These are phyloP conservation scores for Spergularia bocconei DNA, from an alignment of 148 eudicot species.

Conservation along the genomic window DNA sequence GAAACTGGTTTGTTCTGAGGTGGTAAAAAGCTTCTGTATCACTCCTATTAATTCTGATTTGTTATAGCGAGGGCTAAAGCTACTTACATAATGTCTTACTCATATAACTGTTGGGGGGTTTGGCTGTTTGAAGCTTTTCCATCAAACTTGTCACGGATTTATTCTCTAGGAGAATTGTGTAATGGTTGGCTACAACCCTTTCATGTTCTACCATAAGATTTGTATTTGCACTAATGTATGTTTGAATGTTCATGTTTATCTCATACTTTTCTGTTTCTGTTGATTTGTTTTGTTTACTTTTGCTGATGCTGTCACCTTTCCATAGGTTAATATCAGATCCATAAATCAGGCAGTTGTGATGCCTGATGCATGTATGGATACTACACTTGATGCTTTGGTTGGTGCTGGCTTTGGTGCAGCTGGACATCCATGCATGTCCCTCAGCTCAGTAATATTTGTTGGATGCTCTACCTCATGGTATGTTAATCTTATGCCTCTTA, in stretches of 20 bases:
- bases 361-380: constrained; percentile 71
- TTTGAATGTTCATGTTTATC: neutral
- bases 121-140: neutral
- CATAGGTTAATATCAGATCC: constrained; percentile 59
- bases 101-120: neutral
- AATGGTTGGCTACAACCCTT: neutral
- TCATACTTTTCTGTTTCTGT: neutral
- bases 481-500: constrained; percentile 5
- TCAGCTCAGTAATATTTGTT: constrained; percentile 66
- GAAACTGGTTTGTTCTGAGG: neutral
- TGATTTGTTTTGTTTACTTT: neutral
- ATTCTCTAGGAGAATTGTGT: neutral
- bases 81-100: neutral
- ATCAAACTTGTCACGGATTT: neutral
- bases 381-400: constrained; percentile 61
- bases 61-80: neutral
- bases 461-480: constrained; percentile 65
- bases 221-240: neutral
- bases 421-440: constrained; percentile 59
- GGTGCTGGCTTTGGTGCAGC: constrained; percentile 77
- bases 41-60: neutral
- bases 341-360: constrained; percentile 65
- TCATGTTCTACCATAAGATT: neutral
- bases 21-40: neutral
- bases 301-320: neutral